Conservation (phyloP, 2,329 filamentous ascomycete genomes). For the Fusarium brevicatenulatum region DNA sequence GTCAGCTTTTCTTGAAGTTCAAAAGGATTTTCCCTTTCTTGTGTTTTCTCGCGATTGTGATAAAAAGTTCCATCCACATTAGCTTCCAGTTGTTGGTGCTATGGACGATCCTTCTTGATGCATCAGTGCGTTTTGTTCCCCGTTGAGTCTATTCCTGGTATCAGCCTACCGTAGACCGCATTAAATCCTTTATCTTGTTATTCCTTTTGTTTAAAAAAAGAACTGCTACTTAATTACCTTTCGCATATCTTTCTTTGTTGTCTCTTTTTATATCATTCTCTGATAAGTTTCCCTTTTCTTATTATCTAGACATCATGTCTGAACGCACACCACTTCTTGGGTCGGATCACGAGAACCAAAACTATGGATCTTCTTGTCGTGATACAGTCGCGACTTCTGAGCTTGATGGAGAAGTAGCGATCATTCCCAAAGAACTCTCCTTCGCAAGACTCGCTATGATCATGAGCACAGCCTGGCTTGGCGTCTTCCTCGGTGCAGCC, state of each 20-base stretch:
- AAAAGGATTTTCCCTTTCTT: not conserved
- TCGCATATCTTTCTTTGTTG: not conserved
- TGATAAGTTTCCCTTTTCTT: not conserved
- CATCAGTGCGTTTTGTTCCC: not conserved
- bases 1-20: not conserved
- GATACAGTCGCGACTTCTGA: rapidly evolving
- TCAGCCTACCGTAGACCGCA: not conserved
- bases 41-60: not conserved
- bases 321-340: not conserved
- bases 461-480: not conserved
- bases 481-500: slow-evolving; percentile 61
- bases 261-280: rapidly evolving
- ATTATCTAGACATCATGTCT: not conserved
- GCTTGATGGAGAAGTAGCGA: not conserved
- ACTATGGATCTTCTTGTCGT: not conserved
- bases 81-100: not conserved
- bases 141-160: not conserved
- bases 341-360: not conserved
- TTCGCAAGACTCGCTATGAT: not conserved
- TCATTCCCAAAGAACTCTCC: not conserved
- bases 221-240: not conserved
- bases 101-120: not conserved
- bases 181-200: not conserved
- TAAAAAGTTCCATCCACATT: not conserved
- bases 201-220: not conserved